These are phyloP conservation scores for Phytophthora foliorum DNA, from an alignment of 352 stramenopile species.

Conservation along the genomic window DNA sequence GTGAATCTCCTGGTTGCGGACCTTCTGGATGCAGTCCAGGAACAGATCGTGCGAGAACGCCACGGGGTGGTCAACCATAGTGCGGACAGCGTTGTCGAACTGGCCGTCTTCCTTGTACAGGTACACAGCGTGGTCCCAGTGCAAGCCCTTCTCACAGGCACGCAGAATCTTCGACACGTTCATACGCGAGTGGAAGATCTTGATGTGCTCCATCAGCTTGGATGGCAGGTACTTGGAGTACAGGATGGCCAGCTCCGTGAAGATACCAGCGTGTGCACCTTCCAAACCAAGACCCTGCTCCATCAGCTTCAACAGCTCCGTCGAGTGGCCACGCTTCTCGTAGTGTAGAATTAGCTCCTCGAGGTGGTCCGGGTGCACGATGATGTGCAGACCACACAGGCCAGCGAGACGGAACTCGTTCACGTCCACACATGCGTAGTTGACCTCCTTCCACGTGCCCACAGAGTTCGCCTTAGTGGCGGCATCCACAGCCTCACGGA, in stretches of 20 bases:
- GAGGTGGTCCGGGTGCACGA: constrained; percentile 99
- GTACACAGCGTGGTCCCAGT: constrained; percentile 99
- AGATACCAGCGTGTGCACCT: constrained; percentile 99
- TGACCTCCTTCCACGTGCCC: constrained; percentile 99
- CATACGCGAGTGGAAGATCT: constrained; percentile 99
- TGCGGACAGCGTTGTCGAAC: constrained; percentile 99
- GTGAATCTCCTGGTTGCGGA: constrained; percentile 99
- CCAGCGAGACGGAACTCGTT: constrained; percentile 99
- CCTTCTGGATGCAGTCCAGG: constrained; percentile 99
- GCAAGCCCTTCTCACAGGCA: constrained; percentile 98
- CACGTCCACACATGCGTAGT: constrained; percentile 98
- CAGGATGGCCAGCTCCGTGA: constrained; percentile 99
- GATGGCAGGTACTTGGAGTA: constrained; percentile 99
- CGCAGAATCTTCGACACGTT: constrained; percentile 98
- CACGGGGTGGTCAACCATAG: constrained; percentile 98
- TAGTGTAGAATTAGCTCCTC: constrained; percentile 99
- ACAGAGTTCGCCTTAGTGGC: constrained; percentile 99
- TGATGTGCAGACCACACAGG: constrained; percentile 99
- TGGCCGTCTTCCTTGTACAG: constrained; percentile 99
- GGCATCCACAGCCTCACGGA: constrained; percentile 98
- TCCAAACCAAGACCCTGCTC: constrained; percentile 99
- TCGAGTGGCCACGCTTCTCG: constrained; percentile 97
- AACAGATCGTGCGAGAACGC: constrained; percentile 99
- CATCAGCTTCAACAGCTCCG: constrained; percentile 98
- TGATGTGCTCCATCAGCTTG: constrained; percentile 99